A percentile compares a stretch with the other conserved stretches of the same genome.
Evolutionary conservation across 2,329 filamentous ascomycete genomes (phyloP).

Genomic region (Microdochium paspali): DNA sequence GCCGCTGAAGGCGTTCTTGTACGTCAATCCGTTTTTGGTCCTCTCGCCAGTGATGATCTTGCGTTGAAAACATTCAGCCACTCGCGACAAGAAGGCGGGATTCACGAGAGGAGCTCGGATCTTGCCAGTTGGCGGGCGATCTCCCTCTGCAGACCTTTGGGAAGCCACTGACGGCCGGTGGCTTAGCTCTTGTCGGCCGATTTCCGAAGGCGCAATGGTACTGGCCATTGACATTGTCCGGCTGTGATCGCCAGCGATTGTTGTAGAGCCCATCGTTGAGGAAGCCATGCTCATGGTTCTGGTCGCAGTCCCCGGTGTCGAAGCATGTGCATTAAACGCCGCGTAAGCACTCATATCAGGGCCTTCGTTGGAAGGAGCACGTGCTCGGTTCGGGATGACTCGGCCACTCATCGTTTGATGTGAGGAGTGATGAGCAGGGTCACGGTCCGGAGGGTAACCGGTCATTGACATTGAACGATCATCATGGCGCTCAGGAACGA

Average conservation of each 20-base stretch:
- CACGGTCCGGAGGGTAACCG: constrained; percentile 65
- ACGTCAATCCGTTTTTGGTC: constrained; percentile 92
- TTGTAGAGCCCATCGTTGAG: constrained; percentile 21
- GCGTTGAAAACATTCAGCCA: constrained; percentile 85
- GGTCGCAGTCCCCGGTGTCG: constrained; percentile 43
- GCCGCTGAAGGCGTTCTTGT: constrained; percentile 94
- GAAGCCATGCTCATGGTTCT: constrained; percentile 54
- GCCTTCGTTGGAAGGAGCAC: constrained; percentile 34
- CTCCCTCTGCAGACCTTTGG: constrained; percentile 41
- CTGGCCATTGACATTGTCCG: constrained; percentile 92
- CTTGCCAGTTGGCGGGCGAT: constrained; percentile 49
- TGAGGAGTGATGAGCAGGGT: constrained; percentile 29
- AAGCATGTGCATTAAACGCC: constrained; percentile 27
- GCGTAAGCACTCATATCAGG: constrained; percentile 22
- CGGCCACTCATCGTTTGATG: constrained; percentile 92
- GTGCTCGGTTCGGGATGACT: constrained; percentile 66
- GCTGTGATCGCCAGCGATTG: constrained; percentile 32
- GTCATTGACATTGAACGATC: constrained; percentile 96
- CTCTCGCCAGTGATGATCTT: constrained; percentile 79
- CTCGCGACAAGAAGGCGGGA: constrained; percentile 84
- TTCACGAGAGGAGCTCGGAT: constrained; percentile 80
- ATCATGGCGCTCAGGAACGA: constrained; percentile 85
- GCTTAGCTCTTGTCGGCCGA: constrained; percentile 36
- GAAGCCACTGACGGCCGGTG: constrained; percentile 46
- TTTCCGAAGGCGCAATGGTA: constrained; percentile 57